phyloP scores from a whole-genome alignment of 306 rosid genomes.

The Luffa acutangula region DNA sequence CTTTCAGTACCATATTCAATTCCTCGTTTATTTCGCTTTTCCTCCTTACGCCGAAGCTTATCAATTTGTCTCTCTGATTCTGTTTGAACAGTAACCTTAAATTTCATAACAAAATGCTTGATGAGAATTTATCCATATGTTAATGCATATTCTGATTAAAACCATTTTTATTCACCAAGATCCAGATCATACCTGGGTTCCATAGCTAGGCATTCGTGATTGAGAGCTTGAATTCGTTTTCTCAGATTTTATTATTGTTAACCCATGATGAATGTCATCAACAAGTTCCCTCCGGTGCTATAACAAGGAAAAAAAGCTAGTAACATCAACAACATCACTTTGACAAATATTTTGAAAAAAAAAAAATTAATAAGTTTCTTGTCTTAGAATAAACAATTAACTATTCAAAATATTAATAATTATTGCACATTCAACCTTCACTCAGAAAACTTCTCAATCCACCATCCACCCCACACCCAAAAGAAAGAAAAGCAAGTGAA shows the following conservation, averaged over 20 bases:
- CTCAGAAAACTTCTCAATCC: neutral
- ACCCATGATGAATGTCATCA: slow-evolving; percentile 70
- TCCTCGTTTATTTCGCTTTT: slow-evolving; percentile 71
- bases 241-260: slow-evolving; percentile 54
- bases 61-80: slow-evolving; percentile 85
- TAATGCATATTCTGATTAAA: neutral
- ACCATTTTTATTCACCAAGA: neutral
- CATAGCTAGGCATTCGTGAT: slow-evolving; percentile 93
- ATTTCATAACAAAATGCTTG: slow-evolving; percentile 5
- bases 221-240: slow-evolving; percentile 61
- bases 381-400: neutral
- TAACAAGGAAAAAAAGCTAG: neutral
- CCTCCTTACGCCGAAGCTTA: slow-evolving; percentile 97
- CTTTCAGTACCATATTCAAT: slow-evolving; percentile 51
- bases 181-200: slow-evolving; percentile 59
- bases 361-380: neutral
- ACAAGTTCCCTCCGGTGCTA: slow-evolving; percentile 83
- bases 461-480: neutral
- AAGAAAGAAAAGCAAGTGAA: neutral
- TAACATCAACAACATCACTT: neutral
- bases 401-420: neutral
- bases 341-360: neutral
- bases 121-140: slow-evolving; percentile 7
- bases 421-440: neutral
- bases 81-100: slow-evolving; percentile 84